phyloP scores from a whole-genome alignment of 768 basidiomycete genomes.

The Leucocoprinus sp. region DNA sequence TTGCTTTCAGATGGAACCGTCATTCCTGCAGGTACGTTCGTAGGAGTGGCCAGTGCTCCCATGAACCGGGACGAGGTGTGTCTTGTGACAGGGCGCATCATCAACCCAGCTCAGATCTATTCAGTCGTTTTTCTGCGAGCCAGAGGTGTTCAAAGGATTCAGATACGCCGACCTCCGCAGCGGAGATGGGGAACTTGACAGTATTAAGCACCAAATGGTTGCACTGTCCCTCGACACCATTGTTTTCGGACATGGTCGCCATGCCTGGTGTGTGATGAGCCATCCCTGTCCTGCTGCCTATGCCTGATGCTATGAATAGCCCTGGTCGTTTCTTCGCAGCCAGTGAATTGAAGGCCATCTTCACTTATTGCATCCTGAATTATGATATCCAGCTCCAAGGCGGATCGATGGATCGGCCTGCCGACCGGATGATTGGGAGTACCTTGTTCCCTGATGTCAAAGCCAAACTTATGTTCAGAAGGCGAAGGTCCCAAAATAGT shows the following conservation, averaged over 20 bases:
- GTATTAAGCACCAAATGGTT: conserved; percentile 21
- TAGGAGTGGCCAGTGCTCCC: conserved; percentile 21
- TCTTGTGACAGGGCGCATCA: neutral
- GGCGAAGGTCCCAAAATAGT: neutral
- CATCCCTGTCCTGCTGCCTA: neutral
- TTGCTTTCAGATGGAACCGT: conserved; percentile 35
- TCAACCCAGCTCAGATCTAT: neutral
- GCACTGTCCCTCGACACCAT: conserved; percentile 19
- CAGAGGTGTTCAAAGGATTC: conserved; percentile 30
- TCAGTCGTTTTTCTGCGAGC: conserved; percentile 17
- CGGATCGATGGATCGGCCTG: conserved; percentile 2
- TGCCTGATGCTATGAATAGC: too few species aligned
- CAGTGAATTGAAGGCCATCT: conserved; percentile 29
- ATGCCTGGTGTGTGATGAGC: conserved; percentile 18
- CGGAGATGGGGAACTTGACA: conserved; percentile 12
- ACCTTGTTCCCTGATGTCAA: neutral
- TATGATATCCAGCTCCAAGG: conserved; percentile 28
- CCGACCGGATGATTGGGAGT: conserved; percentile 2
- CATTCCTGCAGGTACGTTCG: conserved; percentile 12
- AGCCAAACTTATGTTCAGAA: neutral
- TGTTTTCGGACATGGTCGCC: conserved; percentile 24
- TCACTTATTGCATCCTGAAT: conserved; percentile 26
- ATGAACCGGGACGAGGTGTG: conserved; percentile 23
- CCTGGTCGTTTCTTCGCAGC: conserved; percentile 37
- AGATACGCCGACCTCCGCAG: conserved; percentile 26